Conservation (phyloP, 176 grass and related monocot species). For the Tillandsia fasciculata region DNA sequence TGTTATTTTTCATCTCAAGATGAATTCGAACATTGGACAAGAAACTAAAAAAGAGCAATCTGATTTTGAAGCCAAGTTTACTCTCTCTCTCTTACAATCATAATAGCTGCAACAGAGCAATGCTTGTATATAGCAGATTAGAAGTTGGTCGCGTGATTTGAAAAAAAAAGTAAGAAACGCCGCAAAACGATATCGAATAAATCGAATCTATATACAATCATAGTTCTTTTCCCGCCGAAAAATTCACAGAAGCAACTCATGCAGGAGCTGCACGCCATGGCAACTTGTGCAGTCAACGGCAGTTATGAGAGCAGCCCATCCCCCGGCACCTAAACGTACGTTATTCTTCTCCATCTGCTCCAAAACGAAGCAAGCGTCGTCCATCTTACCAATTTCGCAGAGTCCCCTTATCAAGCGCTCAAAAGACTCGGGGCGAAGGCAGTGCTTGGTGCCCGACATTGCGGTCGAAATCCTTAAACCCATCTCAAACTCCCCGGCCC, state of each 20-base stretch:
- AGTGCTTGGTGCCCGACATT: constrained; percentile 4
- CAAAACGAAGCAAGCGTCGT: background rate
- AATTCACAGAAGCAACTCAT: background rate
- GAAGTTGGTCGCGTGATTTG: no score
- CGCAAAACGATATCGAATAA: no score
- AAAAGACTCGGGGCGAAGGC: constrained; percentile 5
- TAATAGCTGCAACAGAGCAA: no score
- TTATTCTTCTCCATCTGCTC: constrained; percentile 25
- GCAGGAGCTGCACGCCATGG: background rate
- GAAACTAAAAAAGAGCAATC: no score
- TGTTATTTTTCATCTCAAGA: no score
- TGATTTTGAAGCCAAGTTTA: no score
- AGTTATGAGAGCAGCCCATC: constrained; percentile 3
- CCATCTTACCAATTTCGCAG: constrained; percentile 24
- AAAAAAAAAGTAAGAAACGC: no score
- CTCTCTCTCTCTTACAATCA: no score
- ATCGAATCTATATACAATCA: no score
- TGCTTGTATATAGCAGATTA: no score
- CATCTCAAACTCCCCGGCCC: constrained; percentile 32
- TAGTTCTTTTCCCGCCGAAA: background rate
- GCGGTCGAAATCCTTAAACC: constrained; percentile 36
- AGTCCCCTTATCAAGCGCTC: constrained; percentile 21
- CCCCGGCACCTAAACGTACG: constrained; percentile 12
- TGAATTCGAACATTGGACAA: no score
- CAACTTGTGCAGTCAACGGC: background rate